A percentile compares a stretch with the other conserved stretches of the same genome.
These are phyloP conservation scores for Nicotiana paniculata DNA, from an alignment of 257 asterid species.

Conservation along the genomic window DNA sequence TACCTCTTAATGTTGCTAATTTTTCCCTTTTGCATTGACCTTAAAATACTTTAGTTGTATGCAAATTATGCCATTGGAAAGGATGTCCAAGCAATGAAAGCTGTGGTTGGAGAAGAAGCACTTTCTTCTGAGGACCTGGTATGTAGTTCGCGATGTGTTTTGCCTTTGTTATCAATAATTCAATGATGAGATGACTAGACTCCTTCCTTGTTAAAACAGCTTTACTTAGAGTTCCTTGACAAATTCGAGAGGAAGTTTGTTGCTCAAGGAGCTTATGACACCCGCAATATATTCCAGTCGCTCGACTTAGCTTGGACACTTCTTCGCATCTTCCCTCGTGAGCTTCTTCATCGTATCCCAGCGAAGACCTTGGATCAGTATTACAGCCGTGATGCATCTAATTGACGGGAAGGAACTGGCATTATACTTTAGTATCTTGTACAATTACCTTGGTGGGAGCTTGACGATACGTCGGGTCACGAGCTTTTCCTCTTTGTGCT, in stretches of 20 bases:
- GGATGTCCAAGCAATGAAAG: conserved; percentile 89
- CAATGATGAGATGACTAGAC: conserved; percentile 6
- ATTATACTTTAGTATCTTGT: conserved; percentile 5
- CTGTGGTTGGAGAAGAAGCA: conserved; percentile 89
- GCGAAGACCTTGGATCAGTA: conserved; percentile 75
- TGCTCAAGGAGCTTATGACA: conserved; percentile 75
- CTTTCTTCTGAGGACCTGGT: conserved; percentile 87
- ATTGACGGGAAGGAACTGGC: conserved; percentile 26
- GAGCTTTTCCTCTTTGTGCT: not conserved
- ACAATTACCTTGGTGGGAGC: not conserved
- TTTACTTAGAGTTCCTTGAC: conserved; percentile 74
- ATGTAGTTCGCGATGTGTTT: conserved; percentile 12
- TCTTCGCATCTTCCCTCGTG: conserved; percentile 95
- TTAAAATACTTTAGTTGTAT: conserved; percentile 37
- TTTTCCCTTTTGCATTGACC: not conserved
- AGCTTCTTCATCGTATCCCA: conserved; percentile 95
- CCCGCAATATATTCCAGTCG: conserved; percentile 83
- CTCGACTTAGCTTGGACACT: conserved; percentile 98
- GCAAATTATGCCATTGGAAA: conserved; percentile 85
- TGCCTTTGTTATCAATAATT: not conserved
- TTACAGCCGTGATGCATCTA: conserved; percentile 86
- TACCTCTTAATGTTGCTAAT: not conserved
- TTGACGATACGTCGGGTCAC: not conserved
- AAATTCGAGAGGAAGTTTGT: conserved; percentile 84
- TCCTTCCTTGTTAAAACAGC: conserved; percentile 28